Conservation (phyloP, 345 rosid genomes). For the Reutealis trisperma region DNA sequence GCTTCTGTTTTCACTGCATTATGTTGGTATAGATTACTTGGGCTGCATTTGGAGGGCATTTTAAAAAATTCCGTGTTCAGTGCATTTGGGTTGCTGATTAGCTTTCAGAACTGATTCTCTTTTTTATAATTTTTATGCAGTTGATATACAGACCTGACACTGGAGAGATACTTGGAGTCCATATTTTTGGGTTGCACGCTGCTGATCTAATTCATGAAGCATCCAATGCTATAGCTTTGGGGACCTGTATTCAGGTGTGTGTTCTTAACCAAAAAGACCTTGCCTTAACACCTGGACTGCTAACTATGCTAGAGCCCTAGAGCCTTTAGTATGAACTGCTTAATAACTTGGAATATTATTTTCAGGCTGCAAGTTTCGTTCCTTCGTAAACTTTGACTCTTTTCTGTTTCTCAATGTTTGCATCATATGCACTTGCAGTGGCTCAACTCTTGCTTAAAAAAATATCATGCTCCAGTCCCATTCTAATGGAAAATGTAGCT, state of each 20-base stretch:
- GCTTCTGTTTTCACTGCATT: neutral
- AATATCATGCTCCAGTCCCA: neutral
- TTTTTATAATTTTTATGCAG: constrained; percentile 41
- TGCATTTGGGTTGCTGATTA: too few species aligned
- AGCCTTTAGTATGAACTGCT: neutral
- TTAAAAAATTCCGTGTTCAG: neutral
- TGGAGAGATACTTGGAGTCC: constrained; percentile 98
- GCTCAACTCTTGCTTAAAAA: neutral
- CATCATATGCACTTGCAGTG: neutral
- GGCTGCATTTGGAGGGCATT: neutral
- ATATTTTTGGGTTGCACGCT: constrained; percentile 94
- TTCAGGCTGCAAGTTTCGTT: neutral
- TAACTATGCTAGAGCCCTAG: neutral
- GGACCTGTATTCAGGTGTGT: constrained; percentile 76
- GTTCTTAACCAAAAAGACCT: constrained; percentile 1
- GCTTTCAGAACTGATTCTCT: neutral
- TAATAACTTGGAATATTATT: neutral
- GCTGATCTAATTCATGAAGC: constrained; percentile 99
- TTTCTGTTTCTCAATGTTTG: neutral
- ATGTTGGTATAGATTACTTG: neutral
- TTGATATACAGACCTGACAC: constrained; percentile 94
- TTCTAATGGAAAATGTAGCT: neutral
- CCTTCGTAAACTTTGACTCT: neutral
- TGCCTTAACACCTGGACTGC: neutral
- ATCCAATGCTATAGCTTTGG: constrained; percentile 93